Evolutionary conservation across 805 yeast species (phyloP).

Genomic region (Yarrowia sp.): DNA sequence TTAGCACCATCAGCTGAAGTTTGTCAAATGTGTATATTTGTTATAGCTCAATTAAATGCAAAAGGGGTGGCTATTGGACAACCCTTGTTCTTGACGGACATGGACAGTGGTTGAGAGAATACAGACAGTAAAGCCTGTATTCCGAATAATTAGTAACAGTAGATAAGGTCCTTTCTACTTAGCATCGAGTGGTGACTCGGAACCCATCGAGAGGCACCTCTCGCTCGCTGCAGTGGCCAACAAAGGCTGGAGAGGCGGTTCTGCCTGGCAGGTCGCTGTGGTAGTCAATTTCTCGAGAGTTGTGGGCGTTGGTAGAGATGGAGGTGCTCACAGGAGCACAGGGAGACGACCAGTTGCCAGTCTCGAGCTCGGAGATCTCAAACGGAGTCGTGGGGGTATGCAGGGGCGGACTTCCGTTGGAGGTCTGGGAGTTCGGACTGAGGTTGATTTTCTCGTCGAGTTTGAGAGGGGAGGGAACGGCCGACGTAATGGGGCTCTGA

Average conservation of each 20-base stretch:
- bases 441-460: conserved; percentile 16
- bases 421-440: conserved; percentile 8
- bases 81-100: background rate
- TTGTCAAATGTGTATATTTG: no score
- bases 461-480: conserved; percentile 8
- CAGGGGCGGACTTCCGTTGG: conserved; percentile 1
- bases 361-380: conserved; percentile 19
- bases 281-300: conserved; percentile 14
- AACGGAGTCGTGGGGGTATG: conserved; percentile 17
- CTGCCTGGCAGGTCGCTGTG: conserved; percentile 7
- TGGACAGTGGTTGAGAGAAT: background rate
- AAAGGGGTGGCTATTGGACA: conserved; percentile 18
- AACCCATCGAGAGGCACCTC: conserved; percentile 18
- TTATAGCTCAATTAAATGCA: conserved; percentile 17
- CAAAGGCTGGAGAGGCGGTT: conserved; percentile 7
- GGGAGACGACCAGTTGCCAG: conserved; percentile 20
- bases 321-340: conserved; percentile 11
- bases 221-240: conserved; percentile 8
- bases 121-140: background rate
- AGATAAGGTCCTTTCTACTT: background rate
- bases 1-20: no score
- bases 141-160: background rate
- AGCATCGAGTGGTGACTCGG: conserved; percentile 6
- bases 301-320: conserved; percentile 19
- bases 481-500: conserved; percentile 1